Base-by-base conservation (phyloP, 805 yeast genomes). In the Kuraishia cidri region DNA sequence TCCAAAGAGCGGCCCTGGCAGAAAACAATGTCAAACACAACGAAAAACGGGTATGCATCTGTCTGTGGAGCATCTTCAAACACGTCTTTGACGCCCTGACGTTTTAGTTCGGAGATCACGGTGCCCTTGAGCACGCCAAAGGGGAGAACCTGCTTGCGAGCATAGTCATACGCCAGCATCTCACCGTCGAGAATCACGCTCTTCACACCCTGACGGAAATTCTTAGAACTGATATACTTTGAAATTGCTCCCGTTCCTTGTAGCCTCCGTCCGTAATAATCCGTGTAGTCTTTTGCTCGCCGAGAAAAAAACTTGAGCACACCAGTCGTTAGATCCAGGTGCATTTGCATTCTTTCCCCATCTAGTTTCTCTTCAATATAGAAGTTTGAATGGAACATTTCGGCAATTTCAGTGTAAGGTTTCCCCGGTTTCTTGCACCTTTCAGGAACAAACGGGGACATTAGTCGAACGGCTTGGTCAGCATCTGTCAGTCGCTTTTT, bases 321-420 rank as follows among this genome's bases (percentile, higher is more conserved):
- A 2, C 41, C 46, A 32, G 57, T 57, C 46, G 44, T 8, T 70
- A 78, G 37, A 27, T 61, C 52, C 58, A 75, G 72, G 50, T 90
- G 98, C 29, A 87, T 42, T 34, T 84, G 78, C 44, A 85, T 75
- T 42, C 98, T 59, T 52, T 90, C 97, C 3, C 97, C 98, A 54
- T 90, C 97, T 58, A 87, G 69, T 50, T 90, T 90, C 50, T 90
- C 97, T 47, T 90, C 97, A 7, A 90, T 73, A 33, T 66, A 68
- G 45, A 86, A 85, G 17, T 64, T 59, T n/a, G 39, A 40, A 7
- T 47, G 49, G 47, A 82, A 59, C 16, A 53, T 58, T 6, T 53
- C 45, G n/a, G 76, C 70, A 14, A 81, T 53, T 3, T 63, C 58
- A 2, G 62, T 65, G 47, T 79, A 75, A 11, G 69, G 58, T 3